Percentiles rank a stretch among this genome's conserved stretches.
phyloP scores from a whole-genome alignment of 495 filamentous ascomycete species.

The Letharia columbiana region DNA sequence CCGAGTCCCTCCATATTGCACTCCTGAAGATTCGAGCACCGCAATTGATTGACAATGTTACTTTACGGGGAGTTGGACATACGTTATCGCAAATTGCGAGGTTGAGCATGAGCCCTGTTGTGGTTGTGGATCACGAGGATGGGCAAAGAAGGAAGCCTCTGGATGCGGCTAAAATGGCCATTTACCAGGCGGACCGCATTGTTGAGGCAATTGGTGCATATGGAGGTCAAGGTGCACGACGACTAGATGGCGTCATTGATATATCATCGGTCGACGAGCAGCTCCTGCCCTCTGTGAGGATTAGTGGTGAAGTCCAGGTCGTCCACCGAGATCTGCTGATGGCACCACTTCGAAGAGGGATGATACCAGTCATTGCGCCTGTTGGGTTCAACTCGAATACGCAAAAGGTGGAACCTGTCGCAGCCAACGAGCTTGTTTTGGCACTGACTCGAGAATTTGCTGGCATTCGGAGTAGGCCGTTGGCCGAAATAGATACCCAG shows the following conservation, averaged over 20 bases:
- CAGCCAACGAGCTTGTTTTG: slow-evolving; percentile 59
- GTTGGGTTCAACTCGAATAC: slow-evolving; percentile 57
- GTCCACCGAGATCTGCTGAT: slow-evolving; percentile 53
- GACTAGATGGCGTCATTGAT: slow-evolving; percentile 58
- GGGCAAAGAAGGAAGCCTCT: slow-evolving; percentile 20
- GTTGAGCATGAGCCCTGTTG: slow-evolving; percentile 69
- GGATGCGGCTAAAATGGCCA: slow-evolving; percentile 38
- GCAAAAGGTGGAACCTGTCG: slow-evolving; percentile 45
- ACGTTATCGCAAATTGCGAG: slow-evolving; percentile 75
- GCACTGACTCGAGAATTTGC: slow-evolving; percentile 66
- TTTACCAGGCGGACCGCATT: slow-evolving; percentile 64
- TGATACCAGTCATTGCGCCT: slow-evolving; percentile 69
- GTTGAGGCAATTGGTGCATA: slow-evolving; percentile 60
- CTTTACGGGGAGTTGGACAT: slow-evolving; percentile 64
- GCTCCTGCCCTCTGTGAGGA: slow-evolving; percentile 25
- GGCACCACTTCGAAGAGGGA: slow-evolving; percentile 60
- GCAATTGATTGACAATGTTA: slow-evolving; percentile 56
- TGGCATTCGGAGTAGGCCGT: slow-evolving; percentile 38
- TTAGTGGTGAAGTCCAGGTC: slow-evolving; percentile 32
- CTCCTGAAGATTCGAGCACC: slow-evolving; percentile 75
- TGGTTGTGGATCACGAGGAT: slow-evolving; percentile 63
- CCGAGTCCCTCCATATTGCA: slow-evolving; percentile 64
- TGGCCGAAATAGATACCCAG: slow-evolving; percentile 41
- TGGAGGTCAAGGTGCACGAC: slow-evolving; percentile 55
- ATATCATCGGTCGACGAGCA: slow-evolving; percentile 28